A percentile compares a stretch with the other conserved stretches of the same genome.
These are phyloP conservation scores for Stereocaulon alpinum DNA, from an alignment of 495 filamentous ascomycete genomes.

Conservation along the genomic window DNA sequence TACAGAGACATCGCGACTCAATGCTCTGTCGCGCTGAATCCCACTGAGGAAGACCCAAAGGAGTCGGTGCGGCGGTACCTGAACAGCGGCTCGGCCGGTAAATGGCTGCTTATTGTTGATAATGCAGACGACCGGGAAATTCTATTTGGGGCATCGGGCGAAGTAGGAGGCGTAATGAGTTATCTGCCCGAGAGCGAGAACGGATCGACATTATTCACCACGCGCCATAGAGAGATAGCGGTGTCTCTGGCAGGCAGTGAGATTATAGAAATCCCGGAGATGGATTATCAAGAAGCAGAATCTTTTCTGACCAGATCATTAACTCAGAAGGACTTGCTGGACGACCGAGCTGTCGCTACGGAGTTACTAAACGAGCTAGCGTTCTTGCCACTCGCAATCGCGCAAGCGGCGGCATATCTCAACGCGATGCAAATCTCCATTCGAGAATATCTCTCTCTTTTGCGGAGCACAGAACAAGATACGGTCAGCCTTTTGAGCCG, in stretches of 20 bases:
- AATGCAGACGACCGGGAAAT: slow-evolving; percentile 33
- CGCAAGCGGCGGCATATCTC: slow-evolving; percentile 36
- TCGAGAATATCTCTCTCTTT: slow-evolving; percentile 33
- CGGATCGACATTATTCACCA: slow-evolving; percentile 33
- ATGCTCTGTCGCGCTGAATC: slow-evolving; percentile 8
- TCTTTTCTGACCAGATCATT: slow-evolving; percentile 22
- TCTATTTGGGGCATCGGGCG: neutral
- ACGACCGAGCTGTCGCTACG: slow-evolving; percentile 12
- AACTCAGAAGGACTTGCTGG: slow-evolving; percentile 19
- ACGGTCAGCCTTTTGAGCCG: slow-evolving; percentile 27
- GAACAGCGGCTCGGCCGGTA: slow-evolving; percentile 18
- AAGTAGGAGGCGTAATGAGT: slow-evolving; percentile 1
- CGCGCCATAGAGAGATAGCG: slow-evolving; percentile 26
- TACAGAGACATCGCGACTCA: slow-evolving; percentile 32
- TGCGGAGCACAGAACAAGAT: slow-evolving; percentile 31
- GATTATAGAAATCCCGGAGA: slow-evolving; percentile 24
- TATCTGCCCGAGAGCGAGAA: slow-evolving; percentile 26
- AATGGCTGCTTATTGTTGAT: slow-evolving; percentile 36
- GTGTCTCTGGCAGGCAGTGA: slow-evolving; percentile 17
- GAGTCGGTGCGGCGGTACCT: slow-evolving; percentile 26
- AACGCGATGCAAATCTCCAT: slow-evolving; percentile 29
- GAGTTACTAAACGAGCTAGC: slow-evolving; percentile 26
- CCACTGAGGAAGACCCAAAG: slow-evolving; percentile 22
- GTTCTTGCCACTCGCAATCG: slow-evolving; percentile 34
- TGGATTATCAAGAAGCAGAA: slow-evolving; percentile 21